These are phyloP conservation scores for Crithidia bombi DNA, from an alignment of 208 protist species.

Conservation along the genomic window DNA sequence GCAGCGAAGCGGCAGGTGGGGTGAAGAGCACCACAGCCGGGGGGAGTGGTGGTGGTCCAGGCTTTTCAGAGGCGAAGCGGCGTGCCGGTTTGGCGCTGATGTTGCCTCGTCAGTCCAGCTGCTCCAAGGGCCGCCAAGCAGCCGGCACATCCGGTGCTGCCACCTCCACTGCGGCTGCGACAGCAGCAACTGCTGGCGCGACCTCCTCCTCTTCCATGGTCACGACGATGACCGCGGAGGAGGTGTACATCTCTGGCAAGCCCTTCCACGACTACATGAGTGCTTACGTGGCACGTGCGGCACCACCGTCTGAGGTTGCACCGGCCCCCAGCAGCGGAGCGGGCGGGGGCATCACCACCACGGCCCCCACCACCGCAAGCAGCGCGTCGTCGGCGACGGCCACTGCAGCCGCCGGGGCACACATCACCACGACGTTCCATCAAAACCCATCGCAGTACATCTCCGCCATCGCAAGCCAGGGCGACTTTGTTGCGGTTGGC, in stretches of 20 bases:
- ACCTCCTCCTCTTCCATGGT: not conserved
- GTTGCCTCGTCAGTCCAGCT: conserved; percentile 7
- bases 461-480: conserved; percentile 65
- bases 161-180: not conserved
- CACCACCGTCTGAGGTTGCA: conserved; percentile 1
- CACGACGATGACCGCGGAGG: conserved; percentile 36
- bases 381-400: conserved; percentile 17
- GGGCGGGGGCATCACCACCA: not conserved
- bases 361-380: not conserved
- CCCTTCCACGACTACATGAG: conserved; percentile 48
- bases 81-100: not conserved
- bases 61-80: conserved; percentile 13
- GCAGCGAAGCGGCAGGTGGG: not conserved
- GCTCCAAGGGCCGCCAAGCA: not conserved
- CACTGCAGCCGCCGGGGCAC: conserved; percentile 13
- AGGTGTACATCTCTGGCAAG: conserved; percentile 47
- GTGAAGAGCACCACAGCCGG: not conserved
- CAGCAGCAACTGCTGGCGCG: not conserved
- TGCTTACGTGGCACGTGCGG: conserved; percentile 6
- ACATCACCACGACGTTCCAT: conserved; percentile 36
- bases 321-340: not conserved
- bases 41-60: no score
- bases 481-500: conserved; percentile 78
- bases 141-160: not conserved
- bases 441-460: conserved; percentile 67